phyloP scores from a whole-genome alignment of 371 early-diverging fungal genomes.

The Nosema muscidifuracis region DNA sequence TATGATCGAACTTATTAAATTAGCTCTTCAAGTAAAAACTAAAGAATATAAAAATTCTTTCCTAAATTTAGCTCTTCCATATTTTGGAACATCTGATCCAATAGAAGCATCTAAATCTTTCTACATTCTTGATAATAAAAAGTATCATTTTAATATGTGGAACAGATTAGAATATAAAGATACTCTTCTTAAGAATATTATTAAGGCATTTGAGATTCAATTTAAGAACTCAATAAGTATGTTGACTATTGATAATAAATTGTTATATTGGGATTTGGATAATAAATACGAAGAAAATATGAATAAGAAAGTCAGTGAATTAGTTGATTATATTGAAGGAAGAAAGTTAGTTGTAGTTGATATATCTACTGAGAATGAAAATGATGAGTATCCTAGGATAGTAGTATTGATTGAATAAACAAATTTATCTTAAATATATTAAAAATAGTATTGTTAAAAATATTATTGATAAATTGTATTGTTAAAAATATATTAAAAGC shows the following conservation, averaged over 20 bases:
- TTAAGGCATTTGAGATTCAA: slow-evolving; percentile 73
- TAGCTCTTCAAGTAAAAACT: slow-evolving; percentile 10
- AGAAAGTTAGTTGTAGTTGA: slow-evolving; percentile 35
- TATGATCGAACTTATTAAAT: slow-evolving; percentile 72
- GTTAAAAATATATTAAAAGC: too few relatives aligned
- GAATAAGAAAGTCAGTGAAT: slow-evolving; percentile 42
- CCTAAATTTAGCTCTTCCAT: slow-evolving; percentile 92
- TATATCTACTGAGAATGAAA: slow-evolving; percentile 34
- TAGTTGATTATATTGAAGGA: slow-evolving; percentile 23
- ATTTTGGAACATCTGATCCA: slow-evolving; percentile 95
- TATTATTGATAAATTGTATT: too few relatives aligned
- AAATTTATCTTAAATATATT: not conserved
- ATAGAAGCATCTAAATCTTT: slow-evolving; percentile 69
- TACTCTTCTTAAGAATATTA: slow-evolving; percentile 75
- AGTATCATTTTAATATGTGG: slow-evolving; percentile 86
- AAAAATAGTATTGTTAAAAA: too few relatives aligned
- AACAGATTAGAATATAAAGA: slow-evolving; percentile 84
- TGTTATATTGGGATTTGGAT: slow-evolving; percentile 66
- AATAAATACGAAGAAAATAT: slow-evolving; percentile 44
- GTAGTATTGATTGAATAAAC: slow-evolving; percentile 7
- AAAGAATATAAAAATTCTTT: slow-evolving; percentile 92
- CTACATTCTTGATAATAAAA: slow-evolving; percentile 68
- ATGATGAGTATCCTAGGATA: not conserved
- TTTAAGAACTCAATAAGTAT: slow-evolving; percentile 81
- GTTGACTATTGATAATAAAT: slow-evolving; percentile 79